Percentiles rank a stretch among this genome's conserved stretches.
phyloP scores from a whole-genome alignment of 2,329 filamentous ascomycete species.

The Hypoxylon sp. region DNA sequence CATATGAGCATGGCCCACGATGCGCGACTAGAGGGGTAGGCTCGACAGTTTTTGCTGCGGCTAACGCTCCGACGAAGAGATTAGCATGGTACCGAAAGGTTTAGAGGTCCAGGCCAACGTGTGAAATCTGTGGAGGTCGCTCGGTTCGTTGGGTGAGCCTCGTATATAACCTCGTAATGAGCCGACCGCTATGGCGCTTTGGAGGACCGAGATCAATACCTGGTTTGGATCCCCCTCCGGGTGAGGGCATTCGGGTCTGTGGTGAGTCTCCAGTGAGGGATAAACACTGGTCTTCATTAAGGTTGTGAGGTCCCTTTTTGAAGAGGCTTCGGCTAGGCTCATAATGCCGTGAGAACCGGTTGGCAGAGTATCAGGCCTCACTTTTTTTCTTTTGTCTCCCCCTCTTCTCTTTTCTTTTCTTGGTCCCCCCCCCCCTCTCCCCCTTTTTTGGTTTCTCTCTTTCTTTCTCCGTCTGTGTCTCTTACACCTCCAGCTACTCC shows the following conservation, averaged over 20 bases:
- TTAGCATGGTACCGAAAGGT: neutral
- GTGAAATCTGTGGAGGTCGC: slow-evolving; percentile 7
- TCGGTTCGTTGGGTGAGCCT: slow-evolving; percentile 18
- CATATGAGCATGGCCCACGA: slow-evolving; percentile 12
- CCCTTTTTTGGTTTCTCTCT: neutral
- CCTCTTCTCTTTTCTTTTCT: neutral
- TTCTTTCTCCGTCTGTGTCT: neutral
- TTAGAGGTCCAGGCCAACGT: neutral
- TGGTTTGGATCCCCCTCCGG: slow-evolving; percentile 12
- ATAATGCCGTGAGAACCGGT: slow-evolving; percentile 15
- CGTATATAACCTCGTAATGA: neutral
- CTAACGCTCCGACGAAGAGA: neutral
- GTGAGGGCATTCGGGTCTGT: slow-evolving; percentile 26
- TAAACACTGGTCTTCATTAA: slow-evolving; percentile 13
- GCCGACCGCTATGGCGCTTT: neutral
- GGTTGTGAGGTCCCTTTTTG: slow-evolving; percentile 5
- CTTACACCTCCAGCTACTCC: neutral
- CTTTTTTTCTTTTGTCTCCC: neutral
- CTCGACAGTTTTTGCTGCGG: neutral
- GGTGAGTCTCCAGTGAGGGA: slow-evolving; percentile 21
- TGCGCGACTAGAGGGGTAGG: slow-evolving; percentile 8
- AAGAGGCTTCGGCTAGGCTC: slow-evolving; percentile 9
- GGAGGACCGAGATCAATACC: neutral
- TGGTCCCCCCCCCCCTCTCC: neutral
- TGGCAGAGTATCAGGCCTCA: slow-evolving; percentile 3